phyloP scores from a whole-genome alignment of 2,329 filamentous ascomycete genomes.

The Aschersonia sp. region DNA sequence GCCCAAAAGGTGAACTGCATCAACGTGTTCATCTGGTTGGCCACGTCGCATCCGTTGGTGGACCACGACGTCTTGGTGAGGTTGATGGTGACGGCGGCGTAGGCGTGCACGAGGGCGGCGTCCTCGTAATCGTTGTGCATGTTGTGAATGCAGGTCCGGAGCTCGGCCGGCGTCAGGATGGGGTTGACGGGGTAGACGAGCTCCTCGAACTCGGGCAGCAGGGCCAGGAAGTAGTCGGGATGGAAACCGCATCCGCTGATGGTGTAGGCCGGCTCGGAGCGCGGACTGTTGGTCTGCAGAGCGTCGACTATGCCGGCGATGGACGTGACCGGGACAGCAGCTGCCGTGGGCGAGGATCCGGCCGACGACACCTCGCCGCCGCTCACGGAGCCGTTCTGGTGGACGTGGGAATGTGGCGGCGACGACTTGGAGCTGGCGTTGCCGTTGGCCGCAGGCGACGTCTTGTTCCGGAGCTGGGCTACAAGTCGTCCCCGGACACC shows the following conservation, averaged over 20 bases:
- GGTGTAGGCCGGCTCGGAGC: constrained; percentile 1
- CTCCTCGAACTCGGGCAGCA: constrained; percentile 18
- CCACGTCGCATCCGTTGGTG: constrained; percentile 12
- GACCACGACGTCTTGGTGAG: constrained; percentile 16
- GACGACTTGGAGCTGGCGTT: constrained; percentile 1
- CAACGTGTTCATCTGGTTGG: constrained; percentile 15
- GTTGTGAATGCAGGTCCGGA: constrained; percentile 14
- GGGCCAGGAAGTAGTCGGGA: constrained; percentile 16
- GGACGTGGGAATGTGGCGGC: not conserved
- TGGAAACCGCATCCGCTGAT: constrained; percentile 9
- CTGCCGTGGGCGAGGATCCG: constrained; percentile 3
- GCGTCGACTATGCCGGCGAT: constrained; percentile 12
- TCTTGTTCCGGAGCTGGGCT: constrained; percentile 17
- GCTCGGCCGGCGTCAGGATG: constrained; percentile 15
- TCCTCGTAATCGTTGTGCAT: constrained; percentile 19
- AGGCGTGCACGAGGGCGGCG: constrained; percentile 20
- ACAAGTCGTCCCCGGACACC: constrained; percentile 19
- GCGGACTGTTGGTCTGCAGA: constrained; percentile 1
- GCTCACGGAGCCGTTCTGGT: not conserved
- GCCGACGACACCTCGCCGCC: constrained; percentile 5
- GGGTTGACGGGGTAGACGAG: constrained; percentile 23
- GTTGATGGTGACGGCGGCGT: constrained; percentile 21
- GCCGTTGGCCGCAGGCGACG: constrained; percentile 1
- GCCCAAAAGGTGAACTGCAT: constrained; percentile 10
- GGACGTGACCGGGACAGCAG: constrained; percentile 7